Percentiles rank a stretch among this genome's conserved stretches.
Conservation (phyloP, 129 eudicot species). For the Artemisia tridentata region DNA sequence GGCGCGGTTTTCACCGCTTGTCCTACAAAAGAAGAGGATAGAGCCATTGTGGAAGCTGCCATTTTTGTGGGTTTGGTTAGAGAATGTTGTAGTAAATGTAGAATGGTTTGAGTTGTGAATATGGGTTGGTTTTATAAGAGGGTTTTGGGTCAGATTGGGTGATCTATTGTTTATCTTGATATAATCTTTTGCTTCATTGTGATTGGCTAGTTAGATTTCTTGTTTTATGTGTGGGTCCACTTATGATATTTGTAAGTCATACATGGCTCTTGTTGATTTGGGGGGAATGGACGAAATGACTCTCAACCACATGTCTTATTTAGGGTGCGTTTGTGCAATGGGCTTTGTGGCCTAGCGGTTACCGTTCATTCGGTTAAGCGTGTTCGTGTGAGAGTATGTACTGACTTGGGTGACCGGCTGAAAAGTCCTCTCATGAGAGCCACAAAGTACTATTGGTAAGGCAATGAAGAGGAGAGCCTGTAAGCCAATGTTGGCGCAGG, state of each 20-base stretch:
- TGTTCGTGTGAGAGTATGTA: too few relatives aligned
- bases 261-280: constrained; percentile 22
- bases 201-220: constrained; percentile 29
- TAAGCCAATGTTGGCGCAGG: too few relatives aligned
- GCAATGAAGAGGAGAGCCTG: too few relatives aligned
- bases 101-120: constrained; percentile 20
- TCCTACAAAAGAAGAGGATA: constrained; percentile 36
- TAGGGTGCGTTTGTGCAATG: too few relatives aligned
- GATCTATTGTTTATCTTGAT: constrained; percentile 30
- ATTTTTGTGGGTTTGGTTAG: constrained; percentile 25
- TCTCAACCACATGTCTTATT: constrained; percentile 19
- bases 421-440: too few relatives aligned
- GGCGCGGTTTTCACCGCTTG: constrained; percentile 35
- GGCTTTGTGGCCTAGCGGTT: too few relatives aligned
- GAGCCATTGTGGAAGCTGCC: constrained; percentile 46
- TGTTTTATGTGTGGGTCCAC: constrained; percentile 25
- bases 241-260: constrained; percentile 15
- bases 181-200: constrained; percentile 28
- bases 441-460: too few relatives aligned
- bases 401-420: too few relatives aligned
- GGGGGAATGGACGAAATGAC: not conserved
- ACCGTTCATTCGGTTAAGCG: too few relatives aligned
- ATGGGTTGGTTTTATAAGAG: constrained; percentile 22
- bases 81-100: not conserved
- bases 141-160: constrained; percentile 25